These are phyloP conservation scores for Saraca asoca DNA, from an alignment of 331 rosid species.

Conservation along the genomic window DNA sequence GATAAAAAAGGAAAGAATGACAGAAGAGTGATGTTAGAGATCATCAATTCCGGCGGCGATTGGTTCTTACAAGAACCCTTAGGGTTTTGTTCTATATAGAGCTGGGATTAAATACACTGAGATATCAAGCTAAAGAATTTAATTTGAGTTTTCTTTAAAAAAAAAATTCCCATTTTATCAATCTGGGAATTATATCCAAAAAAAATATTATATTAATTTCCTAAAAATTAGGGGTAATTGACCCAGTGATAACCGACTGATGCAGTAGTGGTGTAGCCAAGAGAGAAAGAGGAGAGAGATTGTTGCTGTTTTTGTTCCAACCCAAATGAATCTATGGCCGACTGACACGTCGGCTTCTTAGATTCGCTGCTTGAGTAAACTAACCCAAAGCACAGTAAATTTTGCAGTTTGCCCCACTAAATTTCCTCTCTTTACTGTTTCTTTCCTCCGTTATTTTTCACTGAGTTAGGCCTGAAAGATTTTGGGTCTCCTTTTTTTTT, in stretches of 20 bases:
- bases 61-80: conserved; percentile 75
- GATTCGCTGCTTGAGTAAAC: conserved; percentile 43
- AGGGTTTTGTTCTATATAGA: conserved; percentile 81
- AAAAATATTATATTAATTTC: conserved; percentile 28
- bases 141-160: background rate
- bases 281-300: conserved; percentile 5
- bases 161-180: background rate
- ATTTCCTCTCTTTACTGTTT: conserved; percentile 30
- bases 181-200: conserved; percentile 29
- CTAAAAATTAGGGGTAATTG: conserved; percentile 54
- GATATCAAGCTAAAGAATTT: conserved; percentile 14
- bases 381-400: background rate
- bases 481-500: background rate
- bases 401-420: conserved; percentile 12
- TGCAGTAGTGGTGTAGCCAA: conserved; percentile 20
- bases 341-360: conserved; percentile 46
- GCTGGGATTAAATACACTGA: conserved; percentile 57
- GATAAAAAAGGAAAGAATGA: conserved; percentile 29
- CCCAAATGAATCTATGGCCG: conserved; percentile 20
- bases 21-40: conserved; percentile 33
- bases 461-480: background rate
- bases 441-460: background rate
- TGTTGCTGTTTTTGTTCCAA: conserved; percentile 30
- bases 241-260: conserved; percentile 58
- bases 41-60: conserved; percentile 80